A percentile compares a stretch with the other conserved stretches of the same genome.
Evolutionary conservation across 2,329 filamentous ascomycete genomes (phyloP).

Genomic region (Arachnomyces sp.): DNA sequence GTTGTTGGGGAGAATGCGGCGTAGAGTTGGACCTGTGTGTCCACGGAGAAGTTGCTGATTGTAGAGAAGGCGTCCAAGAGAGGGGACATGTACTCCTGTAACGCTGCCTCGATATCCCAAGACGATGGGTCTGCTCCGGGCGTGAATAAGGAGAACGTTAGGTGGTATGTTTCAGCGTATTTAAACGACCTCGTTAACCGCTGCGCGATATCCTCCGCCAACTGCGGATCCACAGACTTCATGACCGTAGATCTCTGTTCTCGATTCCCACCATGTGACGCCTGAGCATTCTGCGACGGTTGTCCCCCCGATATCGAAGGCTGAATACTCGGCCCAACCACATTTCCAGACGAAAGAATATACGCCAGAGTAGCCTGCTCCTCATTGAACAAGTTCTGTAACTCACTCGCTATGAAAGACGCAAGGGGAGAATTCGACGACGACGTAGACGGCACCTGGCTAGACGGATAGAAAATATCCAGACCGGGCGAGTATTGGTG

Average conservation of each 20-base stretch:
- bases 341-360: constrained; percentile 52
- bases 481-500: constrained; percentile 63
- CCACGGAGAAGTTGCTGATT: constrained; percentile 92
- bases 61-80: constrained; percentile 68
- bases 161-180: constrained; percentile 86
- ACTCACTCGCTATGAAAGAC: constrained; percentile 66
- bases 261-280: constrained; percentile 20
- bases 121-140: constrained; percentile 67
- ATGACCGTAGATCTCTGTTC: constrained; percentile 24
- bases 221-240: constrained; percentile 34
- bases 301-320: constrained; percentile 42
- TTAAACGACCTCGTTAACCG: constrained; percentile 79
- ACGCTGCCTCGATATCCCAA: constrained; percentile 81
- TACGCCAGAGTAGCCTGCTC: constrained; percentile 80
- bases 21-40: constrained; percentile 93
- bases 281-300: constrained; percentile 18
- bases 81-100: constrained; percentile 72
- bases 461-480: constrained; percentile 67
- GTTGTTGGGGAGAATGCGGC: constrained; percentile 60
- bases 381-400: constrained; percentile 72
- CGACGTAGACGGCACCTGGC: constrained; percentile 56
- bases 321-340: constrained; percentile 15
- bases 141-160: constrained; percentile 92
- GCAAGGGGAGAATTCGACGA: constrained; percentile 66
- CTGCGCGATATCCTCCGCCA: constrained; percentile 51